These are phyloP conservation scores for Dioscorea zingiberensis DNA, from an alignment of 106 monocot genomes.

Conservation along the genomic window DNA sequence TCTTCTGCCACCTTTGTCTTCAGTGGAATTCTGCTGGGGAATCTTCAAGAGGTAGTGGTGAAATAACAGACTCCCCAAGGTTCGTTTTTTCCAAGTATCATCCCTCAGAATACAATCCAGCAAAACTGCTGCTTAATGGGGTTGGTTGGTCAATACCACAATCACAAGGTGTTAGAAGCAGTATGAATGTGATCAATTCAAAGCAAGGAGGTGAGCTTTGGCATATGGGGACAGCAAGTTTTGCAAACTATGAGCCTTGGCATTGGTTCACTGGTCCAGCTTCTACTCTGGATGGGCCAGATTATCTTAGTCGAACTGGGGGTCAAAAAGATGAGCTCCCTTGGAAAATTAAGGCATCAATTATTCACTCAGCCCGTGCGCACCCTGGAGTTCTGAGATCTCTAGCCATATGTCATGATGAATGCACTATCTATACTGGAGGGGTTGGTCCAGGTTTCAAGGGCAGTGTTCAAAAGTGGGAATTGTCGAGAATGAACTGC, in stretches of 20 bases:
- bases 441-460: constrained; percentile 97
- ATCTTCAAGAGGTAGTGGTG: constrained; percentile 29
- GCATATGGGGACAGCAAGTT: constrained; percentile 9
- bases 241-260: constrained; percentile 58
- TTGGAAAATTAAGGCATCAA: constrained; percentile 85
- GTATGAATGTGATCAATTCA: constrained; percentile 16
- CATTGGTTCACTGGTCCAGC: constrained; percentile 80
- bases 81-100: constrained; percentile 17
- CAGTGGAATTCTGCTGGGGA: constrained; percentile 65
- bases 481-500: constrained; percentile 73
- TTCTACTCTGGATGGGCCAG: constrained; percentile 41
- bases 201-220: constrained; percentile 35
- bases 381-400: constrained; percentile 86
- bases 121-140: constrained; percentile 76
- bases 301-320: constrained; percentile 55
- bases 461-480: constrained; percentile 96
- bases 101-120: constrained; percentile 52
- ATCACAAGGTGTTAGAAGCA: constrained; percentile 47
- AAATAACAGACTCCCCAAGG: constrained; percentile 32
- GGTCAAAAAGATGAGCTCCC: constrained; percentile 60
- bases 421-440: constrained; percentile 72
- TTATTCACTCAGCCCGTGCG: constrained; percentile 75
- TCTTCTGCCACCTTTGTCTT: not conserved
- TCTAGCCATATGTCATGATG: constrained; percentile 64
- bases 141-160: constrained; percentile 92